Conservation (phyloP, 169 alveolate genomes). For the Eimeria acervulina region DNA sequence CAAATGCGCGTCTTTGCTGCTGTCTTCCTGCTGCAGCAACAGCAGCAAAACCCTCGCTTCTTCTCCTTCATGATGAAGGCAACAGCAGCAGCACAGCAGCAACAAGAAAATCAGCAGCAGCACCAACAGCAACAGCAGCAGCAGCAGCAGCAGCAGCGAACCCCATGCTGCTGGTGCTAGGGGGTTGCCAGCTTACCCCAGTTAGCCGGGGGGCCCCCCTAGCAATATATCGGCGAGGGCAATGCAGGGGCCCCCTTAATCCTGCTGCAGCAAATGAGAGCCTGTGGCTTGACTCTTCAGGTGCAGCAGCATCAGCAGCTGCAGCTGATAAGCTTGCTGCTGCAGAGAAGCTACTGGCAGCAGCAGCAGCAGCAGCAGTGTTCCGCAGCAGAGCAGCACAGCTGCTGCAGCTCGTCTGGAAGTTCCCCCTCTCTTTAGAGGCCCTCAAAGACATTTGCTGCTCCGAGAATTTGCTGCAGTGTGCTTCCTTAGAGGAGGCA, state of each 20-base stretch:
- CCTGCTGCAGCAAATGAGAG: neutral
- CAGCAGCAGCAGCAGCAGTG: slow-evolving; percentile 11
- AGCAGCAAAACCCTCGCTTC: too few species aligned
- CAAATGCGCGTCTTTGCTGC: neutral
- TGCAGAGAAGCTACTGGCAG: neutral
- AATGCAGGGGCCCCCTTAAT: neutral
- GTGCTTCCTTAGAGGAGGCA: too few species aligned
- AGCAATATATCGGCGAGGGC: neutral
- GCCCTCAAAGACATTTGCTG: neutral
- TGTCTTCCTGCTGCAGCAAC: slow-evolving; percentile 32
- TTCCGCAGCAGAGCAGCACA: neutral
- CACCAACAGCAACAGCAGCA: too few species aligned
- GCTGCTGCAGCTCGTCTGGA: neutral
- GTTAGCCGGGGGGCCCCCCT: neutral
- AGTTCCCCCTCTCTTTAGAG: neutral
- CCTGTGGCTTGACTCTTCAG: neutral
- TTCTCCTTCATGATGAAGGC: too few species aligned
- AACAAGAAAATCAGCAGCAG: too few species aligned
- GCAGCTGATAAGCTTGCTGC: slow-evolving; percentile 32
- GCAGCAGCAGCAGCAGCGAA: too few species aligned
- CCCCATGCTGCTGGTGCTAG: neutral
- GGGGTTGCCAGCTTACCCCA: neutral
- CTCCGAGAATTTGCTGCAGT: neutral
- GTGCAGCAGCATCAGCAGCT: neutral
- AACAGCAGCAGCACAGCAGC: neutral